phyloP scores from a whole-genome alignment of 768 basidiomycete genomes.

The Rhizopogon sp. region DNA sequence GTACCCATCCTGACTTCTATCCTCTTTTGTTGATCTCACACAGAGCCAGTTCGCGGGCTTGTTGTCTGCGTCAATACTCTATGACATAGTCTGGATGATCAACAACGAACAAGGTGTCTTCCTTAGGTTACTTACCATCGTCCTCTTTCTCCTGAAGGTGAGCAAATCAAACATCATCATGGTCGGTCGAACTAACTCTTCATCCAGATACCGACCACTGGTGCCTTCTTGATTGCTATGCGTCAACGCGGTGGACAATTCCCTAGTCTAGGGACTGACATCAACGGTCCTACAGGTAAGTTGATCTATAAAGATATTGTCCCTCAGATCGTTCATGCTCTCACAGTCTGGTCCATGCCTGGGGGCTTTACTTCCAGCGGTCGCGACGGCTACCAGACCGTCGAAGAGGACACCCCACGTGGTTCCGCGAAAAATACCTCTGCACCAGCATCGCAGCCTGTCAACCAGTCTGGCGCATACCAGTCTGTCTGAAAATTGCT shows the following conservation, averaged over 20 bases:
- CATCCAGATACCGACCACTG: constrained; percentile 53
- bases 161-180: not conserved
- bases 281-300: constrained; percentile 54
- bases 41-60: constrained; percentile 58
- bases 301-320: not conserved
- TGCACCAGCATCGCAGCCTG: not conserved
- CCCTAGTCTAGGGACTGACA: constrained; percentile 44
- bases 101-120: constrained; percentile 52
- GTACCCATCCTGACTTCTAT: constrained; percentile 33
- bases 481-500: not conserved
- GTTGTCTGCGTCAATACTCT: constrained; percentile 53
- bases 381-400: constrained; percentile 57
- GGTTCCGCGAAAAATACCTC: not conserved
- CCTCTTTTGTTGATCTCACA: not conserved
- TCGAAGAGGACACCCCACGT: constrained; percentile 46
- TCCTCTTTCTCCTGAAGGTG: constrained; percentile 59
- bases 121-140: constrained; percentile 47
- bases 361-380: constrained; percentile 56
- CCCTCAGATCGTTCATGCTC: not conserved
- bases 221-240: constrained; percentile 44
- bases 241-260: constrained; percentile 58
- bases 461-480: not conserved
- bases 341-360: constrained; percentile 75
- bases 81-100: constrained; percentile 70
- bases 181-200: not conserved